phyloP scores from a whole-genome alignment of 2,329 filamentous ascomycete species.

The Venturia pyrina region DNA sequence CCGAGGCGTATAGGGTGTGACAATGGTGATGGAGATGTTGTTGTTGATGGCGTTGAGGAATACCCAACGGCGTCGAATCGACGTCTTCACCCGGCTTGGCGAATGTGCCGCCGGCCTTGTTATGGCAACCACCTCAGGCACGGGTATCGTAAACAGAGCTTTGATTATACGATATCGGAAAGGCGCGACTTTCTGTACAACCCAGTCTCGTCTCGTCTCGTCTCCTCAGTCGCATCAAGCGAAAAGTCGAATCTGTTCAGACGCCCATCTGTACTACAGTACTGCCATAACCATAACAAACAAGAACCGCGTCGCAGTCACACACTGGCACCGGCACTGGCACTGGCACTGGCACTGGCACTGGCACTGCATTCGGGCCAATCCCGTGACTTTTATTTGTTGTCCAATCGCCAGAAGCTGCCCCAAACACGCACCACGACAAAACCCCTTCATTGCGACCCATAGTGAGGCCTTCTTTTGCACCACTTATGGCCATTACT shows the following conservation, averaged over 20 bases:
- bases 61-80: no score
- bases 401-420: neutral
- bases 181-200: no score
- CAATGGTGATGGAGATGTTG: no score
- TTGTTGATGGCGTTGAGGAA: no score
- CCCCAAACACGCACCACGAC: neutral
- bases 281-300: neutral
- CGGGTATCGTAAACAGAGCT: no score
- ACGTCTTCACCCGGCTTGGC: no score
- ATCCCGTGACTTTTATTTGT: neutral
- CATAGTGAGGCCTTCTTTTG: constrained; percentile 1
- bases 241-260: neutral
- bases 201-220: no score
- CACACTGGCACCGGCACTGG: neutral
- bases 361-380: neutral
- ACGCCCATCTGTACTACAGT: neutral
- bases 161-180: no score
- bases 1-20: no score
- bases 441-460: neutral
- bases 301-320: neutral
- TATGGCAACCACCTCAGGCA: no score
- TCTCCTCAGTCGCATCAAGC: neutral
- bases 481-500: neutral
- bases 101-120: no score
- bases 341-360: neutral